These are phyloP conservation scores for Microthlaspi erraticum DNA, from an alignment of 345 rosid species.

Conservation along the genomic window DNA sequence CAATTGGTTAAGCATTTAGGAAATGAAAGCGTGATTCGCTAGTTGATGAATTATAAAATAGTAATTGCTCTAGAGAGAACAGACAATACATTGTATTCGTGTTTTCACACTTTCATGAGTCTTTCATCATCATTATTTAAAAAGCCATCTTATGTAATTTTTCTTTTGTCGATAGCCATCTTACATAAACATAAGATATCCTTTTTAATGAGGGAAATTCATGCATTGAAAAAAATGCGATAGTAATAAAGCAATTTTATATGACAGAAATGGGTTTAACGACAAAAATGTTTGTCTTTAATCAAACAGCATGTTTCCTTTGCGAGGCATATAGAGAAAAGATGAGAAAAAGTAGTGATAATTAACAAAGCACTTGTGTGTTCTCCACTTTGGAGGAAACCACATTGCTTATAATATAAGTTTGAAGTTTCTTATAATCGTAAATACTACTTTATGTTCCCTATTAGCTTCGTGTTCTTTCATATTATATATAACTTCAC, in stretches of 20 bases:
- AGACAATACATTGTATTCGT: constrained; percentile 23
- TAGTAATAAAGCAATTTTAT: constrained; percentile 19
- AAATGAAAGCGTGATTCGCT: constrained; percentile 6
- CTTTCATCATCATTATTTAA: constrained; percentile 31
- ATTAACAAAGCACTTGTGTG: constrained; percentile 37
- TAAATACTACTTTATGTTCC: constrained; percentile 41
- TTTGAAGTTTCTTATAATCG: constrained; percentile 28
- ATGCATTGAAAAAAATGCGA: constrained; percentile 1
- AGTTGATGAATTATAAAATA: constrained; percentile 14
- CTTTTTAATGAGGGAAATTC: not conserved
- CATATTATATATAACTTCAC: constrained; percentile 26
- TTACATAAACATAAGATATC: constrained; percentile 4
- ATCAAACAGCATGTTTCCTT: constrained; percentile 41
- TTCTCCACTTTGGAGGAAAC: constrained; percentile 45
- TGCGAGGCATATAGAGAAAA: constrained; percentile 27
- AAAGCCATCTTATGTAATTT: constrained; percentile 7
- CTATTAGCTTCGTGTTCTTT: constrained; percentile 11
- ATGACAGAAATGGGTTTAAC: constrained; percentile 26
- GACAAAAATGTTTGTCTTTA: constrained; percentile 44
- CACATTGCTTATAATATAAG: constrained; percentile 36
- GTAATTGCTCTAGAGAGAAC: constrained; percentile 10
- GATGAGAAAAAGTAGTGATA: constrained; percentile 22
- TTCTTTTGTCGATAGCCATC: constrained; percentile 19
- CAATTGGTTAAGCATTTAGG: not conserved
- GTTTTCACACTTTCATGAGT: constrained; percentile 37